These are phyloP conservation scores for Guadua angustifolia DNA, from an alignment of 176 grass and related monocot species.

Conservation along the genomic window DNA sequence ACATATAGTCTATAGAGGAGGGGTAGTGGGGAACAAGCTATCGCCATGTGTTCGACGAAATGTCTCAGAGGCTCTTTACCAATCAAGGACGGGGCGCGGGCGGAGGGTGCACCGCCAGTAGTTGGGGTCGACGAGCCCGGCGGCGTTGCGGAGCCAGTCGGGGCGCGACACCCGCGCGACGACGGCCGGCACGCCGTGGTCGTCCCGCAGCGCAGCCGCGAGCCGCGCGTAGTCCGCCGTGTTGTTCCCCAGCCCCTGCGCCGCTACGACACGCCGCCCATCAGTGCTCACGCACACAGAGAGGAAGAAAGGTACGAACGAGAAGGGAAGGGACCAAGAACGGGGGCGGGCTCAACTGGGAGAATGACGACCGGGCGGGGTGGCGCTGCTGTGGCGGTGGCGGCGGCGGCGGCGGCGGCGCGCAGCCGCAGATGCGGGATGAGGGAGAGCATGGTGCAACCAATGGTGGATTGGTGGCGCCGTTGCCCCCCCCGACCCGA, in stretches of 20 bases:
- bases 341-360: slow-evolving; percentile 49
- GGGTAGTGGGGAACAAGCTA: not conserved
- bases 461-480: slow-evolving; percentile 8
- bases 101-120: slow-evolving; percentile 87
- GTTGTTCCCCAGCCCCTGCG: slow-evolving; percentile 96
- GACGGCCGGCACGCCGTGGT: slow-evolving; percentile 68
- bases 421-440: slow-evolving; percentile 26
- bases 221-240: slow-evolving; percentile 73
- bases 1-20: not conserved
- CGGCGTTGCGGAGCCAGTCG: slow-evolving; percentile 90
- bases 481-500: not conserved
- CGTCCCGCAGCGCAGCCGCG: slow-evolving; percentile 57
- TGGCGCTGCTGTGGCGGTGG: not conserved
- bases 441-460: slow-evolving; percentile 58
- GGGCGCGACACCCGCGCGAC: slow-evolving; percentile 73
- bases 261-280: slow-evolving; percentile 47
- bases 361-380: slow-evolving; percentile 74
- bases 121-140: slow-evolving; percentile 65
- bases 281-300: slow-evolving; percentile 7
- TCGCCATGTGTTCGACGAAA: not conserved
- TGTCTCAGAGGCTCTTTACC: slow-evolving; percentile 29
- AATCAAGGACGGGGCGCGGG: slow-evolving; percentile 79
- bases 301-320: not conserved
- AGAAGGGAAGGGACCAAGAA: not conserved
- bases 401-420: not conserved